phyloP scores from a whole-genome alignment of 1,284 basidiomycete species.

The Leccinum variabile region DNA sequence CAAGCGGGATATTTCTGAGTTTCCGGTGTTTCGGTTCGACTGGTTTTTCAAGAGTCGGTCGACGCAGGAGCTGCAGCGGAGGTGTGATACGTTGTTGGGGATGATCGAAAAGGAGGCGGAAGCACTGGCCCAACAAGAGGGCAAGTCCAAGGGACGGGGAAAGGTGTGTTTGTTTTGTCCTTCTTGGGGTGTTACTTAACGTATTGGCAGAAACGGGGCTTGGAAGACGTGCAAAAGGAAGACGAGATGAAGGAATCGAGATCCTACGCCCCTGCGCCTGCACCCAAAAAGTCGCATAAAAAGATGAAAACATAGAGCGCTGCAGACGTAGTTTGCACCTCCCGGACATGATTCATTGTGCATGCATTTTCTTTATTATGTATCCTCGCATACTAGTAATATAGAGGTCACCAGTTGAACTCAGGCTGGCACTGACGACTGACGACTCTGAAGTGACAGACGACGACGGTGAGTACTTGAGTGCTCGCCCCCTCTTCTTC shows the following conservation, averaged over 20 bases:
- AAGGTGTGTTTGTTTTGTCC: slow-evolving; percentile 48
- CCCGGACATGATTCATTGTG: not conserved
- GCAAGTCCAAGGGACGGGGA: slow-evolving; percentile 59
- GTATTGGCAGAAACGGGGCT: slow-evolving; percentile 57
- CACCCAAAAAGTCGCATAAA: slow-evolving; percentile 52
- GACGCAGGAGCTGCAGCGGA: slow-evolving; percentile 85
- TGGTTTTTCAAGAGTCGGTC: slow-evolving; percentile 99
- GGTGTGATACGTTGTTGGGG: slow-evolving; percentile 86
- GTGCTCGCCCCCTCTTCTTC: too few species aligned
- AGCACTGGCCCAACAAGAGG: slow-evolving; percentile 61
- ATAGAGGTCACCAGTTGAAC: not conserved
- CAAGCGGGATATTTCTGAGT: slow-evolving; percentile 94
- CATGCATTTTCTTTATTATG: too few species aligned
- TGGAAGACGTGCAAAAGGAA: slow-evolving; percentile 63
- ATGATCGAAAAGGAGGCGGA: slow-evolving; percentile 94
- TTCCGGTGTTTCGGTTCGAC: slow-evolving; percentile 96
- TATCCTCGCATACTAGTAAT: too few species aligned
- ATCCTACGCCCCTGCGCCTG: slow-evolving; percentile 49
- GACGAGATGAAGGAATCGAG: slow-evolving; percentile 56
- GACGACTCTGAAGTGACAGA: too few species aligned
- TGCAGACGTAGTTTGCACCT: not conserved
- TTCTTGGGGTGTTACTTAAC: not conserved
- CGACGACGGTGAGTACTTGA: too few species aligned
- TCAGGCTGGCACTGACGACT: too few species aligned
- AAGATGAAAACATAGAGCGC: slow-evolving; percentile 48